Evolutionary conservation across 2,329 filamentous ascomycete genomes (phyloP), one percentile per base, ranked within the genome.

Genomic region (Phoma sp.): DNA sequence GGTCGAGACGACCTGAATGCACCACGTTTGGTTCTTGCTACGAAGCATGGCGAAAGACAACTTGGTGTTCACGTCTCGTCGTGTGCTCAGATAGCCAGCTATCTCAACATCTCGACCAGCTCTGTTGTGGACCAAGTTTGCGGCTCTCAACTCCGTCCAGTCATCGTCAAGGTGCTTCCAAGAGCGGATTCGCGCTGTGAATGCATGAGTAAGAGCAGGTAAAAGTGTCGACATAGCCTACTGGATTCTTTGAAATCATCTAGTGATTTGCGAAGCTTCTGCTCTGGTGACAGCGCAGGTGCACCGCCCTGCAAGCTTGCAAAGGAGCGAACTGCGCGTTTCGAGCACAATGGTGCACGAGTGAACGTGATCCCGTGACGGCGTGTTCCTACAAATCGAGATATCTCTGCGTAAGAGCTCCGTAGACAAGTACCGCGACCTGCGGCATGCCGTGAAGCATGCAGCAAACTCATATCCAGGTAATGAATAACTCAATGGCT

Each of bases 51-150:
- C 87, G 68, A 96, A 96, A 2, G 84, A 84, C 17, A 96, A 78
- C 32, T 83, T 85, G 47, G 87, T 87, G 23, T 86, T 86, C 18
- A 92, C 79, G 64, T 90, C 85, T 57, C 85, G 83, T 25, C 86
- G 82, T 55, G 85, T 85, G 21, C 86, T 85, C 0, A 96, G 74
- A 64, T 93, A 95, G 17, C 93, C 93, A 71, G 39, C 53, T 18
- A 61, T 29, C 20, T 64, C 56, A 9, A 64, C 25, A 4, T 58
- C 39, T 15, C 37, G 7, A 7, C 57, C 54, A 36, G 47, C 26
- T 32, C 43, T 47, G 17, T 42, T 51, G 12, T 54, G 51, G 14
- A 28, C 34, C 23, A 48, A 32, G 15, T 39, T 54, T 14, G 45
- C 51, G 9, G 45, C 39, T 37, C 37, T 32, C 5, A 54, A 10